phyloP scores from a whole-genome alignment of 805 yeast species.

The Hanseniaspora valbyensis region DNA sequence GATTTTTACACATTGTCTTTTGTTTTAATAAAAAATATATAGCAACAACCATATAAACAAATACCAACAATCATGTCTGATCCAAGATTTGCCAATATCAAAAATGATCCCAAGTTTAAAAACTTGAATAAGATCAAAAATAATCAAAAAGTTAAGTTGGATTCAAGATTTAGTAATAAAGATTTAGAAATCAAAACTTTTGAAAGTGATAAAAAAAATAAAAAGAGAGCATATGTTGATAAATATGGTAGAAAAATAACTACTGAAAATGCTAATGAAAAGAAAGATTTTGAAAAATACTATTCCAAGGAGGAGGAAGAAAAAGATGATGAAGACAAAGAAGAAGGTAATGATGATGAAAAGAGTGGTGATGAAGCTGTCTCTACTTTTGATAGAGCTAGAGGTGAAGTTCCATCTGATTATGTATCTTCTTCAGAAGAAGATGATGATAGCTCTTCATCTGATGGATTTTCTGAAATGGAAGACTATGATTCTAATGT shows the following conservation, averaged over 20 bases:
- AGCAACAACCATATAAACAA: background rate
- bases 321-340: constrained; percentile 16
- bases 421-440: constrained; percentile 35
- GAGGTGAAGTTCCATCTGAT: constrained; percentile 50
- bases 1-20: no score
- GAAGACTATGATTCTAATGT: constrained; percentile 39
- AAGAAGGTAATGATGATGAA: constrained; percentile 14
- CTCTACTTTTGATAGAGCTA: constrained; percentile 43
- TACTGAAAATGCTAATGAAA: constrained; percentile 31
- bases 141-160: constrained; percentile 69
- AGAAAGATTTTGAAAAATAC: constrained; percentile 50
- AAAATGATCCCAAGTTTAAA: constrained; percentile 79
- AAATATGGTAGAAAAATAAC: constrained; percentile 72
- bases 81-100: constrained; percentile 66
- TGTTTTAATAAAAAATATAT: background rate
- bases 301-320: constrained; percentile 37
- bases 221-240: constrained; percentile 50
- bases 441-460: constrained; percentile 28
- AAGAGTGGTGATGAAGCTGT: constrained; percentile 20
- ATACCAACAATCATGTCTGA: constrained; percentile 39
- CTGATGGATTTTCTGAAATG: constrained; percentile 30
- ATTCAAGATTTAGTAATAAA: constrained; percentile 67
- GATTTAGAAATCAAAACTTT: constrained; percentile 38
- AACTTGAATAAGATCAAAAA: constrained; percentile 40
- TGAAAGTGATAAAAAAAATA: constrained; percentile 30